Conservation (phyloP, 345 rosid genomes). For the Eucalyptus microcorys region DNA sequence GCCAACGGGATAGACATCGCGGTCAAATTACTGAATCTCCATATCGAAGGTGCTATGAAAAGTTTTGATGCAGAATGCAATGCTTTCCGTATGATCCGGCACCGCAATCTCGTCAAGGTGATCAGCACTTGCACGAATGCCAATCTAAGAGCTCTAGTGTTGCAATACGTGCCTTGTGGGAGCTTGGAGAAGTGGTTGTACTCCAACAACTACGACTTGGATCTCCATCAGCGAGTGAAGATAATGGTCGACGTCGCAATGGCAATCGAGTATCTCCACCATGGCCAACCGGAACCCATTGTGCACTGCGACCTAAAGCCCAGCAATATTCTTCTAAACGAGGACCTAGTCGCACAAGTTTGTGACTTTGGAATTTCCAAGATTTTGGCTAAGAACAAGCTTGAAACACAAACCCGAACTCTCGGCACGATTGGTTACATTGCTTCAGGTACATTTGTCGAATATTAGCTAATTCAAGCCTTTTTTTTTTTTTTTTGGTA, state of each 20-base stretch:
- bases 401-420: no score
- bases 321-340: neutral
- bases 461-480: no score
- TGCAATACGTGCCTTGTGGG: neutral
- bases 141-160: neutral
- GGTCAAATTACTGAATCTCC: neutral
- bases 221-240: neutral
- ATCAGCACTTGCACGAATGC: neutral
- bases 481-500: no score
- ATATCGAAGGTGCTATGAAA: neutral
- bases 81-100: neutral
- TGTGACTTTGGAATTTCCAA: no score
- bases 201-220: neutral
- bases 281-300: neutral
- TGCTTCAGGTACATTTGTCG: no score
- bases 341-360: no score
- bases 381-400: no score
- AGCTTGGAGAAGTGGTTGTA: neutral
- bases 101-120: conserved; percentile 1
- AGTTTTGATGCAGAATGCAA: neutral
- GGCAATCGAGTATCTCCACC: neutral
- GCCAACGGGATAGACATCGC: neutral
- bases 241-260: neutral
- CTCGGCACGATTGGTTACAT: no score
- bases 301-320: neutral